Evolutionary conservation across 2,329 filamentous ascomycete species (phyloP).

Genomic region (Polytolypa hystricis): DNA sequence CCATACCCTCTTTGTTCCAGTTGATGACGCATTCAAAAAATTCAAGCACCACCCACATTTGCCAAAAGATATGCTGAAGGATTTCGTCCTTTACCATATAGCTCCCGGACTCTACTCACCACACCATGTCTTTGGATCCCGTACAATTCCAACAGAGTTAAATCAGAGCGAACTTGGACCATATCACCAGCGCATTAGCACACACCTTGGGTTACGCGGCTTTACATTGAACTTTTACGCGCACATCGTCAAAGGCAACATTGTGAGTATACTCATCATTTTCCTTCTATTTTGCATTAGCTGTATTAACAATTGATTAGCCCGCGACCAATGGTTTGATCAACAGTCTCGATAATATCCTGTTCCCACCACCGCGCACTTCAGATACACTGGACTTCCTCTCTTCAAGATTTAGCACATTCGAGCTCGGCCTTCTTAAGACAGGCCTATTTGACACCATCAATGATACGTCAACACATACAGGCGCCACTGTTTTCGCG

Average conservation of each 20-base stretch:
- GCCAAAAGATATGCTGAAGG: constrained; percentile 58
- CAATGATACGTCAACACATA: constrained; percentile 42
- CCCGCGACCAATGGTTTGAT: constrained; percentile 68
- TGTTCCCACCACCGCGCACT: constrained; percentile 62
- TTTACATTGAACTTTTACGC: constrained; percentile 67
- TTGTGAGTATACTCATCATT: constrained; percentile 39
- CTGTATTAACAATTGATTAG: constrained; percentile 27
- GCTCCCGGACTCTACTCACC: constrained; percentile 56
- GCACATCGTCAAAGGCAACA: constrained; percentile 57
- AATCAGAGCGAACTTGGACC: constrained; percentile 49
- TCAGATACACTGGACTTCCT: constrained; percentile 53
- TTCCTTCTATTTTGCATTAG: neutral
- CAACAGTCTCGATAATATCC: constrained; percentile 61
- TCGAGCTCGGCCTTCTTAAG: constrained; percentile 61
- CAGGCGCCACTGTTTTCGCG: constrained; percentile 67
- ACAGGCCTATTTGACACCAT: constrained; percentile 57
- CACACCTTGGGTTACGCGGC: constrained; percentile 52
- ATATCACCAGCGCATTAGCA: constrained; percentile 60
- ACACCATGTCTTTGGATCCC: constrained; percentile 52
- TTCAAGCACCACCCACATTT: constrained; percentile 49
- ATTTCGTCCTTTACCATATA: constrained; percentile 64
- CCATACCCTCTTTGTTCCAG: constrained; percentile 72
- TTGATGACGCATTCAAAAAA: constrained; percentile 63
- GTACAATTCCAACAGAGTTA: constrained; percentile 64
- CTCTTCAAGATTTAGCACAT: constrained; percentile 65